Percentiles rank a stretch among this genome's conserved stretches.
These are phyloP conservation scores for Psilocybe tampanensis DNA, from an alignment of 768 basidiomycete genomes.

Conservation along the genomic window DNA sequence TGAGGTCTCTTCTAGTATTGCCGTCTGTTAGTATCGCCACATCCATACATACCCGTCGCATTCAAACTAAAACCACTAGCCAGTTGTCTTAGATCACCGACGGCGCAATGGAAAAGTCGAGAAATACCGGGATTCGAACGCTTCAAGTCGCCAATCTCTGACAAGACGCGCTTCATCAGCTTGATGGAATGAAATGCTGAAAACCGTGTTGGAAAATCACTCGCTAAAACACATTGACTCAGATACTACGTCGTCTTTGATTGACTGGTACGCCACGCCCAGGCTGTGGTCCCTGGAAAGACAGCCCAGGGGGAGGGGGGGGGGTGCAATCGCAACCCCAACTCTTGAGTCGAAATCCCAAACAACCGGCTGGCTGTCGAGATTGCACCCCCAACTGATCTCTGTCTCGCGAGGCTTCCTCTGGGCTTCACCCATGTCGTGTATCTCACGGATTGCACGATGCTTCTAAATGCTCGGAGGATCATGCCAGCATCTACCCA, in stretches of 20 bases:
- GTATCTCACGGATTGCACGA: conserved; percentile 24
- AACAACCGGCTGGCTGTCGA: no score
- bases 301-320: neutral
- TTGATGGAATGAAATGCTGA: neutral
- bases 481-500: conserved; percentile 21
- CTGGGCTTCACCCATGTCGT: neutral
- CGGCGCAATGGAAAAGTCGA: neutral
- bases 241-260: neutral
- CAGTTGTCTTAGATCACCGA: neutral
- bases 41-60: no score
- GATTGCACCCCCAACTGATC: neutral
- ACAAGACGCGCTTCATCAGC: neutral
- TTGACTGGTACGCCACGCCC: conserved; percentile 3
- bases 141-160: neutral
- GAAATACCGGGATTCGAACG: neutral
- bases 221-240: neutral
- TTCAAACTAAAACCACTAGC: neutral
- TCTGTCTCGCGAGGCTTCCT: conserved; percentile 1
- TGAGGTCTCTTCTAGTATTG: no score
- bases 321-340: no score
- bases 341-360: no score
- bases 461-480: conserved; percentile 25
- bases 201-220: neutral
- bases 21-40: no score
- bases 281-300: neutral